phyloP scores from a whole-genome alignment of 2,329 filamentous ascomycete species.

The Paecilomyces fulvus region DNA sequence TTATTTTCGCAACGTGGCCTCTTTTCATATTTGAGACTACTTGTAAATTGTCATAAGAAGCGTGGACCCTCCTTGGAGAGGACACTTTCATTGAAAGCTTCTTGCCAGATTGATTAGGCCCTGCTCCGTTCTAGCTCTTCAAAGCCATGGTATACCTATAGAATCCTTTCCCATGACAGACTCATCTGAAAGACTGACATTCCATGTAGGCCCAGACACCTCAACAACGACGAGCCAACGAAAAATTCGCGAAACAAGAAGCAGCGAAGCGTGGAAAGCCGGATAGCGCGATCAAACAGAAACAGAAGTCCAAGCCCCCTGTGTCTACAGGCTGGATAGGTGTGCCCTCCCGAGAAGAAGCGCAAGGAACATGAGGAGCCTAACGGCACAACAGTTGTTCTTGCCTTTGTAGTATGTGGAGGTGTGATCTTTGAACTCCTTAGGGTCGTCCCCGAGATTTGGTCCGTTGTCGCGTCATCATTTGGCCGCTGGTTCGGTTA shows the following conservation, averaged over 20 bases:
- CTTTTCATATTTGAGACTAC: not conserved
- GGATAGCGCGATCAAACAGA: conserved; percentile 36
- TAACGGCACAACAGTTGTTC: conserved; percentile 39
- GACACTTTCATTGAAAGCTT: not conserved
- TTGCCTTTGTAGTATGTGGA: conserved; percentile 56
- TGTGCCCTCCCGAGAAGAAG: conserved; percentile 33
- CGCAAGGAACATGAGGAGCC: not conserved
- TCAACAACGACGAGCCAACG: conserved; percentile 56
- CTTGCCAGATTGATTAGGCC: not conserved
- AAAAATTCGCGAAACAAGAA: conserved; percentile 51
- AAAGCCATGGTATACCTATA: not conserved
- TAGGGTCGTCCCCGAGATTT: conserved; percentile 34
- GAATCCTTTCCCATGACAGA: not conserved
- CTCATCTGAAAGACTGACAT: not conserved
- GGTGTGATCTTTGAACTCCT: conserved; percentile 52
- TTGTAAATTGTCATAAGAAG: not conserved
- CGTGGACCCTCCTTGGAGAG: not conserved
- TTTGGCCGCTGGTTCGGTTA: conserved; percentile 17
- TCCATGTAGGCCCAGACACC: conserved; percentile 51
- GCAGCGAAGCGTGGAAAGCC: conserved; percentile 53
- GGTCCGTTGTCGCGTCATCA: conserved; percentile 24
- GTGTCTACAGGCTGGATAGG: conserved; percentile 52
- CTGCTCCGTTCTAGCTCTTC: not conserved
- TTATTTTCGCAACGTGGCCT: not conserved
- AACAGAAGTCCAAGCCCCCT: conserved; percentile 45